Conservation (phyloP, 1,284 basidiomycete species). For the Erythrobasidium hasegawianum region DNA sequence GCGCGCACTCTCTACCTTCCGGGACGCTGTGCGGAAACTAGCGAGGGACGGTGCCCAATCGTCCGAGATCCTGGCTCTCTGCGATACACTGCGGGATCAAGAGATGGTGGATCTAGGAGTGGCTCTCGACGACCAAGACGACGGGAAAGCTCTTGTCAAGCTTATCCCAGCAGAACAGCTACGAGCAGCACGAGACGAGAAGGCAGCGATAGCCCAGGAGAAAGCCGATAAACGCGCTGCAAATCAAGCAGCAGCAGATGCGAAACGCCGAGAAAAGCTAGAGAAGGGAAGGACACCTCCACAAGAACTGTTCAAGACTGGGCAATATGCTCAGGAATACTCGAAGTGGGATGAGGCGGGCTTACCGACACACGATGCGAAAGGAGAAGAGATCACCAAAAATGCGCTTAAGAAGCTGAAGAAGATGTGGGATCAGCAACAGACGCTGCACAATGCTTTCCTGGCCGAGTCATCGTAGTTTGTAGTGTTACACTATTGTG, state of each 20-base stretch:
- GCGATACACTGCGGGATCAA: slow-evolving; percentile 82
- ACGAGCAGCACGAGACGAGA: slow-evolving; percentile 80
- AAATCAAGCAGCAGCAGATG: slow-evolving; percentile 64
- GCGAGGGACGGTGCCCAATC: slow-evolving; percentile 64
- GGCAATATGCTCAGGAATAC: slow-evolving; percentile 46
- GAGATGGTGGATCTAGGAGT: slow-evolving; percentile 91
- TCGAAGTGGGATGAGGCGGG: slow-evolving; percentile 82
- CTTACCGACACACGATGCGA: slow-evolving; percentile 73
- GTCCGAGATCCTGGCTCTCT: slow-evolving; percentile 72
- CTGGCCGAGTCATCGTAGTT: slow-evolving; percentile 8
- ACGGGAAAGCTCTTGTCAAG: slow-evolving; percentile 90
- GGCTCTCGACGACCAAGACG: slow-evolving; percentile 95
- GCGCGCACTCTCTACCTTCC: slow-evolving; percentile 78
- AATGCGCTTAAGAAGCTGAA: slow-evolving; percentile 70
- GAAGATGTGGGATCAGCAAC: slow-evolving; percentile 75
- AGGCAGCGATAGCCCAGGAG: slow-evolving; percentile 57
- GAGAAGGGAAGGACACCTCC: slow-evolving; percentile 78
- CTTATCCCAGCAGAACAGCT: slow-evolving; percentile 79
- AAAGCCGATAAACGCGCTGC: slow-evolving; percentile 71
- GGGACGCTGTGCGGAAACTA: slow-evolving; percentile 78
- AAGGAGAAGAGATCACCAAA: slow-evolving; percentile 83
- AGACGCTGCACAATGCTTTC: slow-evolving; percentile 52
- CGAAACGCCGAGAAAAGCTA: slow-evolving; percentile 69
- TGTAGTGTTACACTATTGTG: slow-evolving; percentile 37
- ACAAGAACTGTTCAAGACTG: slow-evolving; percentile 69